Evolutionary conservation across 768 basidiomycete genomes (phyloP).

Genomic region (Serendipita sp.): DNA sequence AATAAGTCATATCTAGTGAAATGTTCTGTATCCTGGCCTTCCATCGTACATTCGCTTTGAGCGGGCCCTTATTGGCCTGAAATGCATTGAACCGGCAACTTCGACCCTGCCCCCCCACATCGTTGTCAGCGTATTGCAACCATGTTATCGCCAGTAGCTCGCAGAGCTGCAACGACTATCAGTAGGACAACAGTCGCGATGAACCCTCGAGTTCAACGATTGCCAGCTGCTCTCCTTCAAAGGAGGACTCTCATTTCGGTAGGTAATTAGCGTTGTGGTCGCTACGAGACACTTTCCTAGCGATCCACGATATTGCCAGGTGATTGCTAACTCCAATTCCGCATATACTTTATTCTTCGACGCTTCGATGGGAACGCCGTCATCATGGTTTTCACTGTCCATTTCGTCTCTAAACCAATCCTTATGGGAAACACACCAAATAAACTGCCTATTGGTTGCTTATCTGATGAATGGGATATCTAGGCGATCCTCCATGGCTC

Average conservation of each 20-base stretch:
- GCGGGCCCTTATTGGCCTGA: too few species aligned
- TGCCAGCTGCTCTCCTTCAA: neutral
- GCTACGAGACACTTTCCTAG: neutral
- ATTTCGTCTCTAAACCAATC: neutral
- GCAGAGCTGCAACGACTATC: neutral
- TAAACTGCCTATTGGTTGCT: neutral
- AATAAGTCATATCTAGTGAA: too few species aligned
- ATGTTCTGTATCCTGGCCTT: too few species aligned
- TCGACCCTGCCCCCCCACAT: too few species aligned
- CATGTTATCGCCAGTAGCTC: neutral
- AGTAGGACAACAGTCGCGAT: neutral
- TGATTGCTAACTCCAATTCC: neutral
- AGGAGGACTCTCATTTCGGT: neutral
- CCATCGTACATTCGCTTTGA: too few species aligned
- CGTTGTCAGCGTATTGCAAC: neutral
- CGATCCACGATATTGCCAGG: neutral
- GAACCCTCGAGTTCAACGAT: neutral
- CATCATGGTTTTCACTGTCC: neutral
- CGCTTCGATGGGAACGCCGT: neutral
- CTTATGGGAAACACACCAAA: neutral
- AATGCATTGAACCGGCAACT: too few species aligned
- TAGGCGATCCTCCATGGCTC: conserved; percentile 89
- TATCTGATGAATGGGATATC: neutral
- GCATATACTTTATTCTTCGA: neutral
- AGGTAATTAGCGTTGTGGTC: neutral